These are phyloP conservation scores for Boletus sp. DNA, from an alignment of 768 basidiomycete genomes.

Conservation along the genomic window DNA sequence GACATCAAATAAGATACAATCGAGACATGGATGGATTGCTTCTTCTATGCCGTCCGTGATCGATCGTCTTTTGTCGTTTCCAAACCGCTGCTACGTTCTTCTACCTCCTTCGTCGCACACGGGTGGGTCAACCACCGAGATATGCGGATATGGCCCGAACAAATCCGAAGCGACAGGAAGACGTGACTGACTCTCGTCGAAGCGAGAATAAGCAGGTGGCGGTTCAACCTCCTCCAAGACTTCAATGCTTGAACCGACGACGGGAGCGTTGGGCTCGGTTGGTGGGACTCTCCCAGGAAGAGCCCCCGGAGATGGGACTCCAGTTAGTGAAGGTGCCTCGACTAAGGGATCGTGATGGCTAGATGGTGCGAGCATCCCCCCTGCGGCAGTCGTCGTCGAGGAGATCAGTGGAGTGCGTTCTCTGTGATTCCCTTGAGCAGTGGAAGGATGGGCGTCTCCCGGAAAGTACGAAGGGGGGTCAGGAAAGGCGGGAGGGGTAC, in stretches of 20 bases:
- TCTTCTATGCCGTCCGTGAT: neutral
- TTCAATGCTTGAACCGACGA: constrained; percentile 3
- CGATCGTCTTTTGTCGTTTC: neutral
- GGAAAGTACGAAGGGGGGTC: constrained; percentile 20
- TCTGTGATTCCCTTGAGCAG: neutral
- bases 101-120: neutral
- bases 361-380: neutral
- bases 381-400: neutral
- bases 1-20: neutral
- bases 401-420: neutral
- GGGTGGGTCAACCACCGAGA: constrained; percentile 4
- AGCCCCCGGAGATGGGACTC: constrained; percentile 8
- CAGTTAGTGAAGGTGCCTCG: constrained; percentile 10
- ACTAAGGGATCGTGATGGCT: neutral
- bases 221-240: constrained; percentile 1
- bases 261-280: neutral
- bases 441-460: neutral
- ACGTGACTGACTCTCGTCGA: constrained; percentile 18
- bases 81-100: neutral
- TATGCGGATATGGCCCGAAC: constrained; percentile 23
- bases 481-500: constrained; percentile 6
- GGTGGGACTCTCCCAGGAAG: neutral
- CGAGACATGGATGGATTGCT: neutral
- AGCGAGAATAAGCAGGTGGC: constrained; percentile 24
- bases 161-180: constrained; percentile 9